Evolutionary conservation across 2,329 filamentous ascomycete genomes (phyloP), one percentile per base, ranked within the genome.

Genomic region (Neophaeococcomyces mojaviensis): DNA sequence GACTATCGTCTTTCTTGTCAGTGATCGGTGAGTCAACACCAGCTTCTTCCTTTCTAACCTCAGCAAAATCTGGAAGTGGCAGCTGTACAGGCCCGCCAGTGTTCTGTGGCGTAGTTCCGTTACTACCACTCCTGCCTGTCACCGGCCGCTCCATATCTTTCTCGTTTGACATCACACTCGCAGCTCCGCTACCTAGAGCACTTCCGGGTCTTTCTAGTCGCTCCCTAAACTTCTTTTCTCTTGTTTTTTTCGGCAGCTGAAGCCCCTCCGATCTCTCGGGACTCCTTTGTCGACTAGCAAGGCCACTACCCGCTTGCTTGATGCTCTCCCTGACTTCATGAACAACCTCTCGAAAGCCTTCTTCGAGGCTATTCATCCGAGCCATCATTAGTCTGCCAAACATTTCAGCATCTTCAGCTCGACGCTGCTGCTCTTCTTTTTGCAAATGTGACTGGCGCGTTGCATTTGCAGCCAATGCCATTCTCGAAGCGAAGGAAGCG

Each of bases 361-460:
- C 88, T 62, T 97, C 89, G 2, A 97, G 73, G 6, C 84, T 90
- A 63, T 92, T 92, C 88, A 96, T 96, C 28, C 88, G 75, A 7
- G 88, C 87, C 37, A 96, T 71, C 65, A 96, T 84, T 37, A 95
- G 75, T 46, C 87, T 78, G 55, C 82, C 77, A 59, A 84, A 81
- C 76, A 89, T 84, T 33, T 85, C 78, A 59, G 86, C 83, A 22
- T 58, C 50, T 24, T 56, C 53, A 19, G 43, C 30, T 19, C 40
- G 39, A 16, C 39, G 37, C 24, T 52, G 41, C 35, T 73, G 71
- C 70, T 69, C 20, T 15, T 44, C 28, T 37, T 44, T 6, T 26
- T 32, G 41, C 12, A 44, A n/a, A 61, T 60, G 42, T 41, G 24
- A 62, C 66, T 56, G 63, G 36, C 75, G 76, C 44, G 81, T 64